A percentile compares a stretch with the other conserved stretches of the same genome.
phyloP scores from a whole-genome alignment of 1,139 yeast genomes.

The Blastobotrys petasosporus region DNA sequence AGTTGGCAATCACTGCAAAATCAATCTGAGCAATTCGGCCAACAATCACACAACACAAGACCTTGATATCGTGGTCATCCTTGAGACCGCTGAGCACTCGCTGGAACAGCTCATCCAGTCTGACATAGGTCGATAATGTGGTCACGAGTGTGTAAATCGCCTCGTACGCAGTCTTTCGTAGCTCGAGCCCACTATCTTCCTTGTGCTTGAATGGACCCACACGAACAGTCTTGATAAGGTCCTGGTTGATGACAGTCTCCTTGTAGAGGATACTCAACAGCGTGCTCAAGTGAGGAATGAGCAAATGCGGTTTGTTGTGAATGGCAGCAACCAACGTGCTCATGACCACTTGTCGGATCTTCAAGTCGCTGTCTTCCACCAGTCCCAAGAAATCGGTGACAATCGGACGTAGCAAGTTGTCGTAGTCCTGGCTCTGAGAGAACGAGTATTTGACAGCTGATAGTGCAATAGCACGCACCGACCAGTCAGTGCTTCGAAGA shows the following conservation, averaged over 20 bases:
- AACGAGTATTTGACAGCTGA: constrained; percentile 36
- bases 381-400: constrained; percentile 36
- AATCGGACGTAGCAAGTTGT: constrained; percentile 29
- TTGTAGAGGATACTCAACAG: constrained; percentile 50
- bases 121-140: constrained; percentile 27
- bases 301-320: constrained; percentile 50
- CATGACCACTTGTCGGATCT: constrained; percentile 48
- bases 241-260: constrained; percentile 52
- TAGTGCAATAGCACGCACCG: constrained; percentile 29
- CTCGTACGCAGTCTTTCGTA: constrained; percentile 70
- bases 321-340: constrained; percentile 56
- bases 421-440: constrained; percentile 29
- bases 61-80: constrained; percentile 43
- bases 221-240: constrained; percentile 59
- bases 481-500: constrained; percentile 22
- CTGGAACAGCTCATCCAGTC: constrained; percentile 30
- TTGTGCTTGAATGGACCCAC: constrained; percentile 88
- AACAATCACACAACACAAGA: constrained; percentile 38
- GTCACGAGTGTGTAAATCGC: constrained; percentile 51
- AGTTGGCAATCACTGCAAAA: constrained; percentile 15
- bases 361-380: constrained; percentile 30
- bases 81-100: constrained; percentile 36
- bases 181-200: constrained; percentile 71
- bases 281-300: constrained; percentile 45
- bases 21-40: constrained; percentile 33